phyloP scores from a whole-genome alignment of 1,284 basidiomycete species.

The Phylloporus sp. region DNA sequence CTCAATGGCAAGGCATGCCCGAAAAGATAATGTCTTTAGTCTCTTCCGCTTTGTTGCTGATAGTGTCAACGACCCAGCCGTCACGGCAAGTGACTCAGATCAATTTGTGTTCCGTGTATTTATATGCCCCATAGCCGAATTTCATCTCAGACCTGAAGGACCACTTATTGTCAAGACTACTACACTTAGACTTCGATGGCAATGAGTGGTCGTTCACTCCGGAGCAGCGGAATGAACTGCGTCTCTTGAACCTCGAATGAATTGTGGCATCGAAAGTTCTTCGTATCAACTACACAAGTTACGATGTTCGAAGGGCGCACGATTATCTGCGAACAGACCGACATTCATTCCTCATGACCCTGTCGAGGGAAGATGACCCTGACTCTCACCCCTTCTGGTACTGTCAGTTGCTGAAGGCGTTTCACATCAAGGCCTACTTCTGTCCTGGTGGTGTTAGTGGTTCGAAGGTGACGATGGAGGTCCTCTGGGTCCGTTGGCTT shows the following conservation, averaged over 20 bases:
- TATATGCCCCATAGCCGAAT: background rate
- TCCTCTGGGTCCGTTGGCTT: slow-evolving; percentile 25
- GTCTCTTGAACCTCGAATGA: background rate
- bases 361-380: slow-evolving; percentile 32
- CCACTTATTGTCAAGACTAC: slow-evolving; percentile 4
- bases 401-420: slow-evolving; percentile 6
- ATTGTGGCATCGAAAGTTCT: background rate
- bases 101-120: no score
- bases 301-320: slow-evolving; percentile 38
- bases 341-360: slow-evolving; percentile 42
- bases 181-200: background rate
- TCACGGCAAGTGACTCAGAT: no score
- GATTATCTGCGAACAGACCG: slow-evolving; percentile 46
- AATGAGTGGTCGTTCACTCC: background rate
- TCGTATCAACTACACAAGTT: background rate
- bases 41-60: background rate
- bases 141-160: slow-evolving; percentile 1
- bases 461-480: slow-evolving; percentile 12
- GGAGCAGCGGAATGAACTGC: background rate
- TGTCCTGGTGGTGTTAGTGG: background rate
- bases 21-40: slow-evolving; percentile 12
- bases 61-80: no score
- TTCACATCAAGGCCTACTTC: no score
- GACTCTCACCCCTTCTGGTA: slow-evolving; percentile 33
- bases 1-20: background rate